These are phyloP conservation scores for Aphanomyces euteiches DNA, from an alignment of 352 stramenopile genomes.

Conservation along the genomic window DNA sequence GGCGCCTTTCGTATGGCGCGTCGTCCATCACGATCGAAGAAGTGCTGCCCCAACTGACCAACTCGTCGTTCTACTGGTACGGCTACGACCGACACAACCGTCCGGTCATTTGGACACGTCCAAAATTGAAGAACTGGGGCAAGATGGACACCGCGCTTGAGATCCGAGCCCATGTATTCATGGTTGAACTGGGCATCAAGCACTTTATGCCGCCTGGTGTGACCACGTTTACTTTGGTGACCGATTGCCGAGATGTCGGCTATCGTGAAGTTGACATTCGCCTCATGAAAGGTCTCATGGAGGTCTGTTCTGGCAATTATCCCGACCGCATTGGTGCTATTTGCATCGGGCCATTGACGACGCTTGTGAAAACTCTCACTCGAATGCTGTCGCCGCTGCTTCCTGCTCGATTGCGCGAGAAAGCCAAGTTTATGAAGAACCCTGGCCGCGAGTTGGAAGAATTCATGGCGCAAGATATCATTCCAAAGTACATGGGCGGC, in stretches of 20 bases:
- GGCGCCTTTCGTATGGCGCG: constrained; percentile 48
- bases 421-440: constrained; percentile 60
- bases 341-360: constrained; percentile 53
- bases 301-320: constrained; percentile 62
- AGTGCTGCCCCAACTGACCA: constrained; percentile 43
- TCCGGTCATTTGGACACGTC: constrained; percentile 62
- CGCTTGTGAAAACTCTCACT: constrained; percentile 49
- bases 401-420: constrained; percentile 45
- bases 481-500: constrained; percentile 54
- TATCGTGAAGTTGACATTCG: constrained; percentile 51
- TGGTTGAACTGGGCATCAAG: constrained; percentile 52
- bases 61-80: constrained; percentile 67
- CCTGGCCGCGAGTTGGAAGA: constrained; percentile 51
- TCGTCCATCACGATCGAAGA: constrained; percentile 40
- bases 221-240: constrained; percentile 62
- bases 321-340: constrained; percentile 61
- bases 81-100: constrained; percentile 65
- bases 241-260: constrained; percentile 48
- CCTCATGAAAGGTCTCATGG: constrained; percentile 58
- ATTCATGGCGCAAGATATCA: constrained; percentile 54
- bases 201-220: constrained; percentile 52
- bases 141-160: constrained; percentile 56
- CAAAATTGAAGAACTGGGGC: constrained; percentile 55
- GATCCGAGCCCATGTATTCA: constrained; percentile 55
- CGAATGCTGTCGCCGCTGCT: constrained; percentile 60